Evolutionary conservation across 495 filamentous ascomycete species (phyloP).

Genomic region (Corynascus novoguineensis): DNA sequence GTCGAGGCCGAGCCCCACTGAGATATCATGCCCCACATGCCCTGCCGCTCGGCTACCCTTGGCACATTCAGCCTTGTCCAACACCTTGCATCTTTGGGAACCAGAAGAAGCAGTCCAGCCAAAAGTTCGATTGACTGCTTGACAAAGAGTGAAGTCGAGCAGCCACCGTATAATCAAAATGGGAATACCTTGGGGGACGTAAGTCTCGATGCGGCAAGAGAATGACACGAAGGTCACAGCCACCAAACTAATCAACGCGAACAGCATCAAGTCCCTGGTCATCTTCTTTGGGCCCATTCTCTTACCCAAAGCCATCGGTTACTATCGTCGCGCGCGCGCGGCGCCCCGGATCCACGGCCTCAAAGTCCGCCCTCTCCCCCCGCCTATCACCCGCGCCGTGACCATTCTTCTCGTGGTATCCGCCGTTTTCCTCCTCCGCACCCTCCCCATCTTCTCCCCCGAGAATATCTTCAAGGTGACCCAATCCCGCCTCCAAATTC

Average conservation of each 20-base stretch:
- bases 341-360: conserved; percentile 41
- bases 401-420: conserved; percentile 54
- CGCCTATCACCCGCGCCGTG: conserved; percentile 45
- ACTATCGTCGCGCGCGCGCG: conserved; percentile 59
- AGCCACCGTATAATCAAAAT: conserved; percentile 23
- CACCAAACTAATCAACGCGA: not conserved
- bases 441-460: conserved; percentile 64
- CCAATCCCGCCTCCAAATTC: conserved; percentile 74
- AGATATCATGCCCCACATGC: not conserved
- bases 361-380: conserved; percentile 57
- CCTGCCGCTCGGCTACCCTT: not conserved
- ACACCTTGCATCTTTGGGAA: conserved; percentile 20
- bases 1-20: not conserved
- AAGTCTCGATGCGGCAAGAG: no score
- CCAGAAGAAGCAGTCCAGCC: no score
- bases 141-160: conserved; percentile 8
- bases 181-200: conserved; percentile 47
- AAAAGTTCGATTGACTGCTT: not conserved
- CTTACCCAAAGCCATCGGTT: conserved; percentile 63
- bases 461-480: conserved; percentile 79
- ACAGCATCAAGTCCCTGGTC: conserved; percentile 69
- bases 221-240: no score
- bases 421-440: conserved; percentile 52
- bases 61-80: conserved; percentile 18
- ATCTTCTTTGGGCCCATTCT: conserved; percentile 84